phyloP scores from a whole-genome alignment of 164 flowering plant species.

The Vitis labrusca region DNA sequence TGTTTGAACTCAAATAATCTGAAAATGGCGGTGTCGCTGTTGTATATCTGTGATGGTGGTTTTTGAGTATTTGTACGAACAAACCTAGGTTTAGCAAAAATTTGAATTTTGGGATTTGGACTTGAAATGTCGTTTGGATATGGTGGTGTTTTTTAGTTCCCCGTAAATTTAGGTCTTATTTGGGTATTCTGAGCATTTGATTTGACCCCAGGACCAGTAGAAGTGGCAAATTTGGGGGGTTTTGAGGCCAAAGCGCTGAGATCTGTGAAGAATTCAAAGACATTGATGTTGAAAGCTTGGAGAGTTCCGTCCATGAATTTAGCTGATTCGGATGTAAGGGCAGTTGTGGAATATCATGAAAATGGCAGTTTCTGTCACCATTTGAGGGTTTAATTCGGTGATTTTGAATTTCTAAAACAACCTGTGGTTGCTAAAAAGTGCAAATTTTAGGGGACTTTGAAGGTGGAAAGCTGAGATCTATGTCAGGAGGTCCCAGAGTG shows the following conservation, averaged over 20 bases:
- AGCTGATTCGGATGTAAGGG: not conserved
- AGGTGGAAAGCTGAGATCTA: slow-evolving; percentile 22
- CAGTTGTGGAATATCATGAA: not conserved
- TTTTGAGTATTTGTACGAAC: not conserved
- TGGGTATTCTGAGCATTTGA: not conserved
- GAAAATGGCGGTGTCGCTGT: not conserved
- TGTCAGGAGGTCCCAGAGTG: slow-evolving; percentile 66
- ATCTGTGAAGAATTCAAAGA: slow-evolving; percentile 7
- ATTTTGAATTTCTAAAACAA: not conserved
- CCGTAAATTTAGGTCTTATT: not conserved
- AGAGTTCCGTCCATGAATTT: slow-evolving; percentile 5
- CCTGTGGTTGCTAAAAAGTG: not conserved
- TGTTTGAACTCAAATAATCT: no score
- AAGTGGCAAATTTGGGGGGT: slow-evolving; percentile 1
- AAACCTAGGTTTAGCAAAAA: no score
- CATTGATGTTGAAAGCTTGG: slow-evolving; percentile 3
- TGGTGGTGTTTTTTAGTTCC: slow-evolving; percentile 6
- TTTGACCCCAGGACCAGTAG: not conserved
- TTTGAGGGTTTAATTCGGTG: not conserved
- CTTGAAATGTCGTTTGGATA: slow-evolving; percentile 4
- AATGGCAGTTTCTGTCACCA: slow-evolving; percentile 3
- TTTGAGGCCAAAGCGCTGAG: slow-evolving; percentile 5
- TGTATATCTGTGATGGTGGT: not conserved
- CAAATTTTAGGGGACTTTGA: slow-evolving; percentile 6
- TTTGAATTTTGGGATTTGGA: slow-evolving; percentile 1